These are phyloP conservation scores for Saturnispora silvae DNA, from an alignment of 805 yeast genomes.

Conservation along the genomic window DNA sequence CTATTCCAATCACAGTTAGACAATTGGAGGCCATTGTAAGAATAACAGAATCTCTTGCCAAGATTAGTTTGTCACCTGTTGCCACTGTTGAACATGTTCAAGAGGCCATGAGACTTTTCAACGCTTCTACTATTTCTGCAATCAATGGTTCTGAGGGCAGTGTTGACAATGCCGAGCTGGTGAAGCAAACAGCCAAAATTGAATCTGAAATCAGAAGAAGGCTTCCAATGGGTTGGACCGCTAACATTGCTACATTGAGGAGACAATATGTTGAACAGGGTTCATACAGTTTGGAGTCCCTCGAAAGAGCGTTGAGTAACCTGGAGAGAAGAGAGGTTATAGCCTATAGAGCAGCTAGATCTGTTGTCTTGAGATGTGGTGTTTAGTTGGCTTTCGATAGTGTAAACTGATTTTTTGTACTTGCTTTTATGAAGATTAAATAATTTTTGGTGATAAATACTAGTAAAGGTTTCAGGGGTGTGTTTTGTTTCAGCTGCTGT, in stretches of 20 bases:
- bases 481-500: not conserved
- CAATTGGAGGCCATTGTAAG: constrained; percentile 96
- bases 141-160: constrained; percentile 32
- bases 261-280: constrained; percentile 65
- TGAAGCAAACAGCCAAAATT: constrained; percentile 64
- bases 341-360: constrained; percentile 79
- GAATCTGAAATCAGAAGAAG: constrained; percentile 82
- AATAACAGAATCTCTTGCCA: constrained; percentile 89
- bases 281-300: constrained; percentile 53
- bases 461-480: not conserved
- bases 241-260: constrained; percentile 73
- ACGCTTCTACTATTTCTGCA: constrained; percentile 97
- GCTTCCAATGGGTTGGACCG: constrained; percentile 93
- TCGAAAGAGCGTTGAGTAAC: constrained; percentile 73
- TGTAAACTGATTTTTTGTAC: no score
- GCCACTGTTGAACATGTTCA: constrained; percentile 87
- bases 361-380: constrained; percentile 67
- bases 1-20: constrained; percentile 95
- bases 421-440: no score
- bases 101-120: constrained; percentile 88
- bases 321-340: constrained; percentile 83
- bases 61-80: constrained; percentile 67
- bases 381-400: constrained; percentile 31
- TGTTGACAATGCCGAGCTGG: constrained; percentile 44
- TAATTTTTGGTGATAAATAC: no score